Evolutionary conservation across 495 filamentous ascomycete genomes (phyloP), one percentile per base, ranked within the genome.

Genomic region (Penicillium verhagenii): DNA sequence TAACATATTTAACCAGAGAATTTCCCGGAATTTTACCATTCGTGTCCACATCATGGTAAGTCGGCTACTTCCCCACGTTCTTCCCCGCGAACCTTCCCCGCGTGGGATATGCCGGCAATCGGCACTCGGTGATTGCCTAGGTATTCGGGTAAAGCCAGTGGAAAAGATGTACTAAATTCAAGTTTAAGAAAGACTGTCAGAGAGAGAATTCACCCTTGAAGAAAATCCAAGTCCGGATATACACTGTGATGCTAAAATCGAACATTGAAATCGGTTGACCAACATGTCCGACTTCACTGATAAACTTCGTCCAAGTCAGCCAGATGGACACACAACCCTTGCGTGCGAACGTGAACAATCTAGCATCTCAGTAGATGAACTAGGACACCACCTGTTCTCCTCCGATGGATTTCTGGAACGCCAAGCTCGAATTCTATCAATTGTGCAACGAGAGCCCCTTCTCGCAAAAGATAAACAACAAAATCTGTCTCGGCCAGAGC

Each of bases 231-330:
- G n/a, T n/a, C n/a, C 9, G 9, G 5, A 11, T 31, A 31, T 31
- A 8, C 2, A 1, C 28, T 31, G 28, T 31, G 28, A 31, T 31
- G 37, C 19, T 40, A 8, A 4, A 11, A 6, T 21, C 18, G 11
- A 21, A 43, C 21, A 45, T 6, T 14, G 19, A 39, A 13, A 11
- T 2, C 21, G 26, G 28, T 28, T 28, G 21, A 53, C 19, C 19
- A 65, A 21, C 7, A 77, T 78, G 76, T 59, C 67, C 2, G 76
- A 80, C 60, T 80, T 80, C 56, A 73, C 73, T 2, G 75, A 76
- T 52, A 60, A 64, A 19, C 70, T 80, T 20, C 71, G 70, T 40
- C 76, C 76, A 23, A 61, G 57, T 6, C 61, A 73, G 16, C 68
- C 67, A 54, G 52, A 61, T 52, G 76, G 74, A 19, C 63, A 71